Conservation (phyloP, 1,284 basidiomycete species). For the Testicularia cyperi region DNA sequence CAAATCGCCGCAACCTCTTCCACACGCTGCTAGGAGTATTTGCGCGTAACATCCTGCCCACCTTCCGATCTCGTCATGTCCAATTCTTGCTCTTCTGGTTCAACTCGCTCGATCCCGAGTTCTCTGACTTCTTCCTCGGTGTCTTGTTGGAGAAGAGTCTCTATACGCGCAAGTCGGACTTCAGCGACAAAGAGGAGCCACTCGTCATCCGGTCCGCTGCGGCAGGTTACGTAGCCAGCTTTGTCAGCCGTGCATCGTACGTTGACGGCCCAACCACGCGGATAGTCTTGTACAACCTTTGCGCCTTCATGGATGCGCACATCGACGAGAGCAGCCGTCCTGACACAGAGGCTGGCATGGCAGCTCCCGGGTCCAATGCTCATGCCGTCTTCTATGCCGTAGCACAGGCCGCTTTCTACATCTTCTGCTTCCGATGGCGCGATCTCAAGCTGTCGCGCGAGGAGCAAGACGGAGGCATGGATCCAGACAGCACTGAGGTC, state of each 20-base stretch:
- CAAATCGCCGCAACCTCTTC: slow-evolving; percentile 64
- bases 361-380: slow-evolving; percentile 37
- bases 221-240: slow-evolving; percentile 67
- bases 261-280: slow-evolving; percentile 76
- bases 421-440: slow-evolving; percentile 97
- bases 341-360: slow-evolving; percentile 37
- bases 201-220: slow-evolving; percentile 54
- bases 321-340: slow-evolving; percentile 61
- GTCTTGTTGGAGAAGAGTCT: slow-evolving; percentile 85
- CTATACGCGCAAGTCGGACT: slow-evolving; percentile 64
- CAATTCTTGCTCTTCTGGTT: slow-evolving; percentile 97
- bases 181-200: slow-evolving; percentile 37
- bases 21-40: slow-evolving; percentile 87
- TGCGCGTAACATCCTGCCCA: slow-evolving; percentile 86
- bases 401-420: slow-evolving; percentile 87
- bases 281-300: slow-evolving; percentile 77
- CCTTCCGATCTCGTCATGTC: slow-evolving; percentile 94
- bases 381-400: slow-evolving; percentile 82
- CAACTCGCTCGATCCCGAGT: slow-evolving; percentile 82
- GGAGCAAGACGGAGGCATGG: slow-evolving; percentile 63
- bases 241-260: slow-evolving; percentile 86
- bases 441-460: slow-evolving; percentile 69
- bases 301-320: slow-evolving; percentile 76
- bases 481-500: slow-evolving; percentile 20
- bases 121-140: slow-evolving; percentile 89